These are phyloP conservation scores for Epichloe brachyelytri DNA, from an alignment of 2,329 filamentous ascomycete genomes.

Conservation along the genomic window DNA sequence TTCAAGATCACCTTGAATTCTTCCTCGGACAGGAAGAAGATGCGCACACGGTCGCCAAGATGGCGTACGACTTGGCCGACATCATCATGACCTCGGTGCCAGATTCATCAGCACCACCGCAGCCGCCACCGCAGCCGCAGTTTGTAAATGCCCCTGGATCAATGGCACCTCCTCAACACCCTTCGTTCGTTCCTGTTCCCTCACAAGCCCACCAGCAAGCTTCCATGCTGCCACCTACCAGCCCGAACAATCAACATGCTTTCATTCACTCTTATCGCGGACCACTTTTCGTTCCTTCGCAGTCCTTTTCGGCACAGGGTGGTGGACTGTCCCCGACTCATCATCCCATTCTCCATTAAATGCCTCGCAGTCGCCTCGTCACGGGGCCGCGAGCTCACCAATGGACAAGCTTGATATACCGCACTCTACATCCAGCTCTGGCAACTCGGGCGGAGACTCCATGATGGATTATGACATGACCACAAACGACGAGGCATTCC, in stretches of 20 bases:
- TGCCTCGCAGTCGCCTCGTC: constrained; percentile 17
- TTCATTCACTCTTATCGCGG: constrained; percentile 19
- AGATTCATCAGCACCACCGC: constrained; percentile 11
- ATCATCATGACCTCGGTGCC: constrained; percentile 26
- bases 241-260: constrained; percentile 12
- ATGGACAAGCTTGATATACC: constrained; percentile 23
- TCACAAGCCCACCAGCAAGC: constrained; percentile 18
- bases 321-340: constrained; percentile 21
- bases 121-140: constrained; percentile 13
- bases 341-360: constrained; percentile 20
- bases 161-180: constrained; percentile 16
- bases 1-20: constrained; percentile 53
- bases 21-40: constrained; percentile 46
- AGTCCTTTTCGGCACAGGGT: constrained; percentile 14
- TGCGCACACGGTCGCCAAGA: constrained; percentile 41
- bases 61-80: constrained; percentile 45
- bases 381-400: constrained; percentile 15
- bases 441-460: constrained; percentile 13
- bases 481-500: constrained; percentile 21
- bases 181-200: constrained; percentile 20
- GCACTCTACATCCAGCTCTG: constrained; percentile 16
- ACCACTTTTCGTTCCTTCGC: constrained; percentile 21
- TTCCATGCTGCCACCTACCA: constrained; percentile 12
- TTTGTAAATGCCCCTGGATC: constrained; percentile 14
- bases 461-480: constrained; percentile 29